These are phyloP conservation scores for Cyanidioschyzon merolae DNA, from an alignment of 23 red algal genomes.

Conservation along the genomic window DNA sequence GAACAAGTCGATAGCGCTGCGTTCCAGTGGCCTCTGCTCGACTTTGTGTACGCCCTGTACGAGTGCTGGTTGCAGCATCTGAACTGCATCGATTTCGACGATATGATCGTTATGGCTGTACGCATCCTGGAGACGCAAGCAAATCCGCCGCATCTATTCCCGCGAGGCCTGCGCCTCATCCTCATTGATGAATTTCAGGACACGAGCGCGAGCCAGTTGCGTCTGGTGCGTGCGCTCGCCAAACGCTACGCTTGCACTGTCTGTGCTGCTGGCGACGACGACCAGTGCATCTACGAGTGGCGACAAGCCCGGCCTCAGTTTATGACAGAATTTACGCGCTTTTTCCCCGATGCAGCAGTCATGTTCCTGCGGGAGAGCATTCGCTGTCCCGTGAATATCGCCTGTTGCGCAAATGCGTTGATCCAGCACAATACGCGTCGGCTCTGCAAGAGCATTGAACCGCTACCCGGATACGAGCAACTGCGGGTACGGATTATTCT, in stretches of 20 bases:
- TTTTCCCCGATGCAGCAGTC: neutral
- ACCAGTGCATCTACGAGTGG: conserved; percentile 16
- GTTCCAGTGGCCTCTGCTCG: neutral
- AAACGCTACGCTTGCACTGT: neutral
- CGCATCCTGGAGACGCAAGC: neutral
- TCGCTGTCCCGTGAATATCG: neutral
- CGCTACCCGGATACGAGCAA: neutral
- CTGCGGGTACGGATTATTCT: neutral
- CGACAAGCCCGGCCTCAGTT: neutral
- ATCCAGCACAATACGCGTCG: conserved; percentile 3
- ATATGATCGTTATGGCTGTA: conserved; percentile 6
- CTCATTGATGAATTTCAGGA: conserved; percentile 13
- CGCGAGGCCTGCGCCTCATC: neutral
- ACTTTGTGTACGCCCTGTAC: conserved; percentile 6
- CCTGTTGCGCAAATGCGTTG: neutral
- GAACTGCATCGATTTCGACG: conserved; percentile 15
- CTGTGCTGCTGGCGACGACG: conserved; percentile 10
- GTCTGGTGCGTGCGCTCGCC: neutral
- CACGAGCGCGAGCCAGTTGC: conserved; percentile 8
- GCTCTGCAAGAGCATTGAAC: neutral
- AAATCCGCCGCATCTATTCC: neutral
- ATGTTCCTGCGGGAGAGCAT: neutral
- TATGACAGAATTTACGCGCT: neutral
- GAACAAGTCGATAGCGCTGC: neutral
- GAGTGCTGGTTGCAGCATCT: conserved; percentile 12